Evolutionary conservation across 306 rosid genomes (phyloP).

Genomic region (Senna siamea): DNA sequence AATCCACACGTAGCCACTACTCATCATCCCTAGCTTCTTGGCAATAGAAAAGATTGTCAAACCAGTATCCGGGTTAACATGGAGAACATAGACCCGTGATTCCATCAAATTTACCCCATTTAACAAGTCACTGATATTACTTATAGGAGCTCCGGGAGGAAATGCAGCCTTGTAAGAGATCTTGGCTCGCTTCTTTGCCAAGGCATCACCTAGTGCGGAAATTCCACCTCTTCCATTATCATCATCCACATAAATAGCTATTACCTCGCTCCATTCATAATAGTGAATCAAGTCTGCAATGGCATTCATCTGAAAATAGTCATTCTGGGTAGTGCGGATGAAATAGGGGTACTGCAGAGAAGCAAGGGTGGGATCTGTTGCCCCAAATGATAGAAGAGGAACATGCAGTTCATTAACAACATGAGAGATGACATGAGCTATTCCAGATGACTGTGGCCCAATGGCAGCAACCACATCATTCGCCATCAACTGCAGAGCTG

Average conservation of each 20-base stretch:
- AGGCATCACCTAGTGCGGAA: conserved; percentile 69
- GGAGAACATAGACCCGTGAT: conserved; percentile 81
- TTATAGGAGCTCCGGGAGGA: conserved; percentile 50
- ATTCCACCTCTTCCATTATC: conserved; percentile 85
- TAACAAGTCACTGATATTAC: conserved; percentile 53
- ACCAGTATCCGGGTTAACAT: conserved; percentile 88
- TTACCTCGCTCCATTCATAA: conserved; percentile 72
- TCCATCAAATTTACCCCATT: conserved; percentile 76
- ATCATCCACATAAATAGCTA: conserved; percentile 84
- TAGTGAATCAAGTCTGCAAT: conserved; percentile 69
- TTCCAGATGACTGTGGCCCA: conserved; percentile 86
- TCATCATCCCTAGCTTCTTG: conserved; percentile 66
- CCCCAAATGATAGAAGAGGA: conserved; percentile 82
- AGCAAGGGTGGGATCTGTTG: conserved; percentile 82
- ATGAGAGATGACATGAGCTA: conserved; percentile 79
- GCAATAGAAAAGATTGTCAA: conserved; percentile 62
- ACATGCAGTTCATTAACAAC: conserved; percentile 78
- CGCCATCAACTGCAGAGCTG: conserved; percentile 79
- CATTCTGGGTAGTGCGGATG: conserved; percentile 77
- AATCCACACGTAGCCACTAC: conserved; percentile 77
- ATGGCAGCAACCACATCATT: conserved; percentile 69
- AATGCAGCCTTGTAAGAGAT: conserved; percentile 81
- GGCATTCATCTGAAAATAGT: conserved; percentile 74
- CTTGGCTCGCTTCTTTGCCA: conserved; percentile 71
- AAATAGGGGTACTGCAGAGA: conserved; percentile 77